Evolutionary conservation across 192 early-diverging fungal species (phyloP).

Genomic region (Linnemannia schmuckeri): DNA sequence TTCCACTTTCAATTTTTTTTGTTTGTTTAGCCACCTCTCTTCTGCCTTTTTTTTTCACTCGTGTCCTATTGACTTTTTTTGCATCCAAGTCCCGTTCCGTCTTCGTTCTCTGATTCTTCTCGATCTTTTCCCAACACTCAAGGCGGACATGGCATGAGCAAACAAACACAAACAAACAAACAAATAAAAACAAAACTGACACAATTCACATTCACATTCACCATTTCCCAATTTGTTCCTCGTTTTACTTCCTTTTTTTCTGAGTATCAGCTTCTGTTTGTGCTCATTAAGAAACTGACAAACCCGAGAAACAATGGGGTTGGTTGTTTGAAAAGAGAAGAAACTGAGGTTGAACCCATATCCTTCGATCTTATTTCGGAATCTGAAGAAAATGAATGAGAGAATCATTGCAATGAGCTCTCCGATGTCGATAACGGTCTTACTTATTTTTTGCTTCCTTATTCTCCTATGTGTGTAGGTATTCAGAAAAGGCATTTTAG

Average conservation of each 20-base stretch:
- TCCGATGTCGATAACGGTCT: too few species aligned
- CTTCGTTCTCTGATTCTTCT: background rate
- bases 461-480: too few species aligned
- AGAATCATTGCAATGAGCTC: too few species aligned
- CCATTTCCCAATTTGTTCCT: background rate
- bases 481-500: too few species aligned
- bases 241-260: background rate
- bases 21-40: background rate
- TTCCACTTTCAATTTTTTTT: background rate
- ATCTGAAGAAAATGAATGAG: background rate
- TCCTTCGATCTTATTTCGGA: background rate
- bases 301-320: background rate
- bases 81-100: background rate
- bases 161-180: too few species aligned
- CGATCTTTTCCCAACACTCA: background rate
- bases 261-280: background rate
- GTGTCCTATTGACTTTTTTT: background rate
- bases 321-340: background rate
- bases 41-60: background rate
- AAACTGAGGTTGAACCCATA: background rate
- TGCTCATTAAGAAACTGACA: background rate
- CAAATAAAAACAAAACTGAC: too few species aligned
- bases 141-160: background rate
- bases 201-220: background rate
- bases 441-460: too few species aligned